Evolutionary conservation across 139 green algal species (phyloP).

Genomic region (Picochlorum sp.): DNA sequence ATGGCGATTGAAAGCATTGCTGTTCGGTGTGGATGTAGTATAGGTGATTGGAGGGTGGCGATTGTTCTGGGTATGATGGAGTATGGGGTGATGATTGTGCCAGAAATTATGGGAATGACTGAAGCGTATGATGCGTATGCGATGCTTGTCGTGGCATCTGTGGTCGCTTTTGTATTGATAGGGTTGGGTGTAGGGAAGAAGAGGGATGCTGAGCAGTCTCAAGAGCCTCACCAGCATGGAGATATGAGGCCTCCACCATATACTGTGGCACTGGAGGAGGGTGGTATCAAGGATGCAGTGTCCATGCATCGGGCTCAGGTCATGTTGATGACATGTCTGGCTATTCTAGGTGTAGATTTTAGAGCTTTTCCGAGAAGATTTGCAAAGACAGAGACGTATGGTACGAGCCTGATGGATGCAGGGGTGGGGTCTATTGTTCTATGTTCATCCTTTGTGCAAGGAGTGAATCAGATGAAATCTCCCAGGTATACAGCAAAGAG

Average conservation of each 20-base stretch:
- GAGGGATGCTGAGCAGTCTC: too few relatives aligned
- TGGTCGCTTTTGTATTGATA: not conserved
- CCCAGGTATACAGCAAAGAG: not conserved
- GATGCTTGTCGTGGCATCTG: not conserved
- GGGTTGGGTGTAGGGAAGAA: not conserved
- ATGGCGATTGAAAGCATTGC: not conserved
- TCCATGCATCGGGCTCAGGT: constrained; percentile 43
- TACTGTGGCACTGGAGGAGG: too few relatives aligned
- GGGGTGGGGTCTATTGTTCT: constrained; percentile 78
- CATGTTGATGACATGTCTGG: constrained; percentile 65
- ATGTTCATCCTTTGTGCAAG: constrained; percentile 32
- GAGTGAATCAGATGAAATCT: constrained; percentile 8
- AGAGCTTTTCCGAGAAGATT: constrained; percentile 62
- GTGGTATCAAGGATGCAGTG: not conserved
- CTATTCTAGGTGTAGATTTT: constrained; percentile 92
- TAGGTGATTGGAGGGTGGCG: not conserved
- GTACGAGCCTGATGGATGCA: constrained; percentile 80
- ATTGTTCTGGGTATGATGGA: not conserved
- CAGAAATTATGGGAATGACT: not conserved
- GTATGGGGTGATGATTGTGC: constrained; percentile 1
- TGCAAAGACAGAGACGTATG: constrained; percentile 69
- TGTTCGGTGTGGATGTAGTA: not conserved
- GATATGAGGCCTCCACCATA: too few relatives aligned
- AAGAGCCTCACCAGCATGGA: too few relatives aligned
- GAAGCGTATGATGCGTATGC: not conserved